phyloP scores from a whole-genome alignment of 2,329 filamentous ascomycete species.

The Claviceps arundinis region DNA sequence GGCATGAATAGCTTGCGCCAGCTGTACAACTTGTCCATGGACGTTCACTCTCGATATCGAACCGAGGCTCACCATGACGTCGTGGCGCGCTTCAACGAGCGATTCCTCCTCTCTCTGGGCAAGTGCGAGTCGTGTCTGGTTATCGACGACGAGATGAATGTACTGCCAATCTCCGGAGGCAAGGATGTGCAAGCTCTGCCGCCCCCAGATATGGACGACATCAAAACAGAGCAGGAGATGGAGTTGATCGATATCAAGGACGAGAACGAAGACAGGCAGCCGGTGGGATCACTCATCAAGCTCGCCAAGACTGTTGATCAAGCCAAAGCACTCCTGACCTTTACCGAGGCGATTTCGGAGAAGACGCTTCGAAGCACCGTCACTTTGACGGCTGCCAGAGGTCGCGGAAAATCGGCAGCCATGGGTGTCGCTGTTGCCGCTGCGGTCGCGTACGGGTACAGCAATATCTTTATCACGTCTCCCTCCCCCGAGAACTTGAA shows the following conservation, averaged over 20 bases:
- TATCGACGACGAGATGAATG: conserved; percentile 94
- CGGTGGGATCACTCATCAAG: conserved; percentile 70
- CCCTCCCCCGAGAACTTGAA: conserved; percentile 97
- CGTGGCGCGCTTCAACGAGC: conserved; percentile 90
- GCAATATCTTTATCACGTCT: conserved; percentile 98
- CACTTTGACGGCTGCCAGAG: conserved; percentile 81
- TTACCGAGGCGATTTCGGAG: conserved; percentile 90
- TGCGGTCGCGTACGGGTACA: conserved; percentile 90
- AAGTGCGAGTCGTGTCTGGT: conserved; percentile 90
- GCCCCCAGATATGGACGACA: conserved; percentile 58
- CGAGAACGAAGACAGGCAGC: conserved; percentile 69
- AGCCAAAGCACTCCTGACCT: conserved; percentile 90
- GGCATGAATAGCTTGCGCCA: conserved; percentile 96
- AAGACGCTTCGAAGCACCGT: conserved; percentile 93
- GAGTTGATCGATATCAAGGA: conserved; percentile 85
- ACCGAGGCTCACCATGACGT: conserved; percentile 95
- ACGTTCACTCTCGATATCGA: conserved; percentile 89
- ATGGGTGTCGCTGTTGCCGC: conserved; percentile 89
- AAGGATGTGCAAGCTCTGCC: conserved; percentile 78
- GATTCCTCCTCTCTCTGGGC: conserved; percentile 90
- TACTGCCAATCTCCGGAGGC: conserved; percentile 89
- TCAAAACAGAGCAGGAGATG: conserved; percentile 55
- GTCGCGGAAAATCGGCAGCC: conserved; percentile 92
- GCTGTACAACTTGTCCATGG: conserved; percentile 93
- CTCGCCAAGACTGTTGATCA: conserved; percentile 88